Evolutionary conservation across 306 rosid species (phyloP).

Genomic region (Adenanthera pavonina): DNA sequence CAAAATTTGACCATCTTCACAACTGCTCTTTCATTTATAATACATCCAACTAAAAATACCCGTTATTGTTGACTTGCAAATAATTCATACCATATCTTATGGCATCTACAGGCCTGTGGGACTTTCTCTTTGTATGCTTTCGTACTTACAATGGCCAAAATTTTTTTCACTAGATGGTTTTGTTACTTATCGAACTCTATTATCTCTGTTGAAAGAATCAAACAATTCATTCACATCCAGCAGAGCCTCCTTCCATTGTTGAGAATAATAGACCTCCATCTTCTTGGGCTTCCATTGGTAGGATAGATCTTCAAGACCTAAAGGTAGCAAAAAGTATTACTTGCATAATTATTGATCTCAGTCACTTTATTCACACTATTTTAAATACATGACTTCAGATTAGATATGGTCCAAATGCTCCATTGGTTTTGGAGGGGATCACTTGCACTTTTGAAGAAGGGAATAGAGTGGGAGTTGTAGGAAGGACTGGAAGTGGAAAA

Average conservation of each 20-base stretch:
- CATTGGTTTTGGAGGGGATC: slow-evolving; percentile 58
- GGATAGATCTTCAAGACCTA: slow-evolving; percentile 65
- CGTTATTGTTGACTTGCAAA: too few relatives aligned
- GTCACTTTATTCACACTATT: not conserved
- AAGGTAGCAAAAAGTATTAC: slow-evolving; percentile 47
- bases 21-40: slow-evolving; percentile 46
- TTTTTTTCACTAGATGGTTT: slow-evolving; percentile 58
- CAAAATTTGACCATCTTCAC: slow-evolving; percentile 70
- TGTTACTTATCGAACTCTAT: slow-evolving; percentile 62
- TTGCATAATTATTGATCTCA: not conserved
- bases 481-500: slow-evolving; percentile 74
- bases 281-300: slow-evolving; percentile 79
- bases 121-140: slow-evolving; percentile 75
- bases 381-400: slow-evolving; percentile 37
- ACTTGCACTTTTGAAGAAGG: slow-evolving; percentile 61
- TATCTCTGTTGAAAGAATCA: slow-evolving; percentile 79
- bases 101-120: slow-evolving; percentile 69
- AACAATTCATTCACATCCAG: slow-evolving; percentile 76
- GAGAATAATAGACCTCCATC: slow-evolving; percentile 63
- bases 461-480: slow-evolving; percentile 64
- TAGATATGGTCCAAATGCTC: slow-evolving; percentile 54
- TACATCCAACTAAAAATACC: not conserved
- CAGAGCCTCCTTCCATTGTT: slow-evolving; percentile 68
- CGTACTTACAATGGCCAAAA: slow-evolving; percentile 47
- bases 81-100: not conserved